A percentile compares a stretch with the other conserved stretches of the same genome.
Conservation (phyloP, 345 rosid species). For the Turritis glabra region DNA sequence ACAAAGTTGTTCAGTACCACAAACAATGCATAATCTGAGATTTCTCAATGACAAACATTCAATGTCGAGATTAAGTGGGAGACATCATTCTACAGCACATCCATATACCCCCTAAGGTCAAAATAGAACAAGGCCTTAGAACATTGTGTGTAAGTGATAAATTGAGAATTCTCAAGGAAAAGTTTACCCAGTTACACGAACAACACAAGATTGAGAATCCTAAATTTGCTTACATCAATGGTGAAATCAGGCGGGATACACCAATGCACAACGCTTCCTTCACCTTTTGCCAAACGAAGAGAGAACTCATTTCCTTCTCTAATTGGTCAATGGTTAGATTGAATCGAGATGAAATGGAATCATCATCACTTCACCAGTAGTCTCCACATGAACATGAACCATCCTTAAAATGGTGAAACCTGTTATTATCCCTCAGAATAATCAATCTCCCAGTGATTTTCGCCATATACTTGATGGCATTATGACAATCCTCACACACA, state of each 20-base stretch:
- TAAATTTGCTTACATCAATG: neutral
- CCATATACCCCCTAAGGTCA: neutral
- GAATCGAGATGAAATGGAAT: conserved; percentile 5
- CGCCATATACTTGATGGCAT: conserved; percentile 60
- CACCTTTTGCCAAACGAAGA: neutral
- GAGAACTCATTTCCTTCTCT: neutral
- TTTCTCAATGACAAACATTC: neutral
- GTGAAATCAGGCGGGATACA: neutral
- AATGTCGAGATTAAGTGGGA: neutral
- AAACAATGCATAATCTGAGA: neutral
- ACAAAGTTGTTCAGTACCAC: neutral
- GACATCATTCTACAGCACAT: neutral
- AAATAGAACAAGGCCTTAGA: neutral
- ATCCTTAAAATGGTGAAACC: conserved; percentile 66
- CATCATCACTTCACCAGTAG: conserved; percentile 50
- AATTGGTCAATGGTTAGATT: neutral
- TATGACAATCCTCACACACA: conserved; percentile 71
- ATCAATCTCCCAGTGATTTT: conserved; percentile 61
- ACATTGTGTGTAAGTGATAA: neutral
- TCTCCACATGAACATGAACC: conserved; percentile 80
- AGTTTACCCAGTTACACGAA: neutral
- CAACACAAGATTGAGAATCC: neutral
- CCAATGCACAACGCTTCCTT: neutral
- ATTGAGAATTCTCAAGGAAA: neutral
- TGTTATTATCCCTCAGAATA: conserved; percentile 63